Conservation (phyloP, 1,284 basidiomycete genomes). For the Gymnopus androsaceus region DNA sequence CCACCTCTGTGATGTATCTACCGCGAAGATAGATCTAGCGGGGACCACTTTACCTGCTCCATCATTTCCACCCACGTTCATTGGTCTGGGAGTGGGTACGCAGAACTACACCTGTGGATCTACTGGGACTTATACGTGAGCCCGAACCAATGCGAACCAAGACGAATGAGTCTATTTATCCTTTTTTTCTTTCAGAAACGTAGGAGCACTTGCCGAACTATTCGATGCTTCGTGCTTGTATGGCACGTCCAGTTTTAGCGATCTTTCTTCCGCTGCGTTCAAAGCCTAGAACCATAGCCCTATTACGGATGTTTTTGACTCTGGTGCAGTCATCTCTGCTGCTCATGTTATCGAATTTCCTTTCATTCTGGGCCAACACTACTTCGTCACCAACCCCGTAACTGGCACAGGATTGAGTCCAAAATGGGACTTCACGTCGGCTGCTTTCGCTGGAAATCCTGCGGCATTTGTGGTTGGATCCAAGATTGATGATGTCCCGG, state of each 20-base stretch:
- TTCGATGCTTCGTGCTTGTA: conserved; percentile 39
- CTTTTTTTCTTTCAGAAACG: not conserved
- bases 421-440: conserved; percentile 43
- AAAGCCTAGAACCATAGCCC: conserved; percentile 37
- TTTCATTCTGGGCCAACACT: conserved; percentile 53
- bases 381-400: conserved; percentile 41
- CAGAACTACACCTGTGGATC: conserved; percentile 51
- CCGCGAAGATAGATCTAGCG: conserved; percentile 4
- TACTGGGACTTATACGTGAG: conserved; percentile 41
- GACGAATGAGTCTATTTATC: not conserved
- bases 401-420: conserved; percentile 28
- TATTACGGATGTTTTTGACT: conserved; percentile 12
- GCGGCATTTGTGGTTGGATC: conserved; percentile 6
- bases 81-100: conserved; percentile 47
- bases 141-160: not conserved
- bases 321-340: not conserved
- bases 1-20: conserved; percentile 9
- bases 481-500: conserved; percentile 2
- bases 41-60: conserved; percentile 36
- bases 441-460: conserved; percentile 7
- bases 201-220: not conserved
- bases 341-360: conserved; percentile 28
- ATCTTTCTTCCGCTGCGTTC: conserved; percentile 44
- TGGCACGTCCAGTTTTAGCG: conserved; percentile 38
- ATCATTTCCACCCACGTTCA: conserved; percentile 36